Base-by-base conservation (phyloP, 2,329 filamentous ascomycete species). In the Pseudogymnoascus sp. region DNA sequence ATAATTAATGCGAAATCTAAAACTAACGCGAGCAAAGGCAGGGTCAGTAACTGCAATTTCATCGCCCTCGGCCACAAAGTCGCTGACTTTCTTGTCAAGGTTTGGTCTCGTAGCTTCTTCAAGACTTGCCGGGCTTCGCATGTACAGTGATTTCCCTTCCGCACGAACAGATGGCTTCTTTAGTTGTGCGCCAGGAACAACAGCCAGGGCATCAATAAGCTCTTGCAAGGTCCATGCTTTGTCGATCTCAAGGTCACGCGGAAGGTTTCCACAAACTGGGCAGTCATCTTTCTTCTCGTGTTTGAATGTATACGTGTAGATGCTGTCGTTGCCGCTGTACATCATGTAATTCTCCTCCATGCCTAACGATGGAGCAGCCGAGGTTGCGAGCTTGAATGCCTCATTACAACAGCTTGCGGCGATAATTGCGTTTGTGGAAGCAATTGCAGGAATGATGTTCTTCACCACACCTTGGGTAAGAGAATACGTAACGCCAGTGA, bases 361-460 rank as follows among this genome's bases (percentile, higher is more conserved):
- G 11, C 88, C 89, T 14, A 99, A 80, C 65, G 86, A 87, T 0
- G 93, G 91, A 33, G 93, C 94, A 37, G 87, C 85, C 57, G 82
- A 85, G 12, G 90, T 96, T 41, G 88, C 89, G 65, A 99, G 90
- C 77, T 99, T 99, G 77, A 97, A 86, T 1, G 92, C 93, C 75
- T 99, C 94, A 67, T 96, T 97, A 75, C 94, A 97, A 75, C 93
- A 97, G 59, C 90, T 88, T 1, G 93, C 94, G 1, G 94, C 94
- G 65, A 99, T 89, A 68, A 99, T 94, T 62, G 94, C 93, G 72
- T 99, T 99, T 6, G 94, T 99, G 1, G 92, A 96, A 16, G 94
- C 94, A 70, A 99, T 99, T 28, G 94, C 95, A 0, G 94, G 94
- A 64, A 99, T 99, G 74, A 99, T 99, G 75, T 99, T 99, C 76